Evolutionary conservation across 768 basidiomycete species (phyloP).

Genomic region (Plicaturopsis crispa): DNA sequence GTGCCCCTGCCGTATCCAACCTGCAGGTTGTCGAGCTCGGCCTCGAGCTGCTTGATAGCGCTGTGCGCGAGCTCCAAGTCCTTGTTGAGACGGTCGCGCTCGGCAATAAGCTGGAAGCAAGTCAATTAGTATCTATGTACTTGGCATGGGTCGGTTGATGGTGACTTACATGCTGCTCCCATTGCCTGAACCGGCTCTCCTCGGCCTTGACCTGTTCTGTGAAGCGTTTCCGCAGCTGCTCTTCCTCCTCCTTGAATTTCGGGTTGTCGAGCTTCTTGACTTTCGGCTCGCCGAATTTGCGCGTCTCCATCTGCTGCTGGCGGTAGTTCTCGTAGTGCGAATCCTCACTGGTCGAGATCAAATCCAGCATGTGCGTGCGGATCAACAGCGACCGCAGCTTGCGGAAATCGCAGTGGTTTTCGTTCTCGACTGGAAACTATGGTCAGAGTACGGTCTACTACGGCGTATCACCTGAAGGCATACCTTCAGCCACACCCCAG

Average conservation of each 20-base stretch:
- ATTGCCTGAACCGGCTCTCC: slow-evolving; percentile 95
- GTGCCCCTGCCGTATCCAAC: slow-evolving; percentile 77
- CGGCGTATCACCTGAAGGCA: too few relatives aligned
- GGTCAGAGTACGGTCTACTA: background rate
- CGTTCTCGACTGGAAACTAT: slow-evolving; percentile 82
- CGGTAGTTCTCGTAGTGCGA: slow-evolving; percentile 97
- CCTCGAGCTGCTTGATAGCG: slow-evolving; percentile 85
- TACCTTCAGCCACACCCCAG: slow-evolving; percentile 99
- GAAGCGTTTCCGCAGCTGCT: slow-evolving; percentile 91
- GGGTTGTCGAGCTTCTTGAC: slow-evolving; percentile 99
- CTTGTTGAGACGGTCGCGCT: slow-evolving; percentile 98
- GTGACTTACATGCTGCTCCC: slow-evolving; percentile 90
- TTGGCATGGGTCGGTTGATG: too few relatives aligned
- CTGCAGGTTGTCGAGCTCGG: slow-evolving; percentile 85
- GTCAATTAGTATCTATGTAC: slow-evolving; percentile 11
- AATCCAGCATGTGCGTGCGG: slow-evolving; percentile 97
- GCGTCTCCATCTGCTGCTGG: slow-evolving; percentile 98
- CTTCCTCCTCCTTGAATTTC: slow-evolving; percentile 99
- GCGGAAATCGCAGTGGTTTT: slow-evolving; percentile 99
- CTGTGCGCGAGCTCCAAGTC: slow-evolving; percentile 92
- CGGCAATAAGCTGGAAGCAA: slow-evolving; percentile 80
- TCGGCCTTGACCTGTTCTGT: slow-evolving; percentile 99
- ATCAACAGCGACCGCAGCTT: slow-evolving; percentile 93
- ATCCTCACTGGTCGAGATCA: slow-evolving; percentile 94
- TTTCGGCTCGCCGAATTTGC: slow-evolving; percentile 98